Evolutionary conservation across 2,329 filamentous ascomycete species (phyloP).

Genomic region (Aspergillaceae sp.): DNA sequence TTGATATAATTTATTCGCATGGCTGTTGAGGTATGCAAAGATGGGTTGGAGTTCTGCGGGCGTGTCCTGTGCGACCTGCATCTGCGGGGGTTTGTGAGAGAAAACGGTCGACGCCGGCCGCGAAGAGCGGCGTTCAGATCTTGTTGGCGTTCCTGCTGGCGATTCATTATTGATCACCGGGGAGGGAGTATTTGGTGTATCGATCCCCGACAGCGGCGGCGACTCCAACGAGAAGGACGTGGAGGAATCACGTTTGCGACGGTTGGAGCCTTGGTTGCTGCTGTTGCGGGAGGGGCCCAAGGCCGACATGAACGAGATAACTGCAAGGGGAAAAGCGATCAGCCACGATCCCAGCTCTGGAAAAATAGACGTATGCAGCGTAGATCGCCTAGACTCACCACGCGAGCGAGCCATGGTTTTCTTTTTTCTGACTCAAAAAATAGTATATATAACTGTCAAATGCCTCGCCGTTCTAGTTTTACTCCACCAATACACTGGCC

Average conservation of each 20-base stretch:
- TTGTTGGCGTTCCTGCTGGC: constrained; percentile 31
- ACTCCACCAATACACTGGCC: no score
- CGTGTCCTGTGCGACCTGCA: constrained; percentile 77
- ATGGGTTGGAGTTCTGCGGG: constrained; percentile 90
- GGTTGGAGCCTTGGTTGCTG: background rate
- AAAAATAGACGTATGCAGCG: background rate
- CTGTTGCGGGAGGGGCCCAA: constrained; percentile 31
- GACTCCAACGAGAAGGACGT: constrained; percentile 13
- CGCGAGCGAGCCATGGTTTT: constrained; percentile 30
- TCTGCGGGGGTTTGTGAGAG: constrained; percentile 73
- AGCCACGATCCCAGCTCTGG: constrained; percentile 5
- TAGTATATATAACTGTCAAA: no score
- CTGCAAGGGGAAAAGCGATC: constrained; percentile 48
- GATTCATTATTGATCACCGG: constrained; percentile 23
- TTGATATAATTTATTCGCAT: constrained; percentile 93
- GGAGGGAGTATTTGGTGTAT: constrained; percentile 28
- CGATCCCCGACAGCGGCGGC: constrained; percentile 12
- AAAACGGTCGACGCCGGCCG: constrained; percentile 80
- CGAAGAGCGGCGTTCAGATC: constrained; percentile 46
- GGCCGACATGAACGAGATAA: constrained; percentile 76
- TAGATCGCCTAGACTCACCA: constrained; percentile 20
- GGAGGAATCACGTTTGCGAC: constrained; percentile 6
- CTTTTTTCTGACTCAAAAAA: background rate
- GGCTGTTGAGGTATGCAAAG: constrained; percentile 87
- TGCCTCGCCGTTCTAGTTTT: no score